Base-by-base conservation (phyloP, 129 eudicot species). In the Pseudognaphalium luteoalbum region DNA sequence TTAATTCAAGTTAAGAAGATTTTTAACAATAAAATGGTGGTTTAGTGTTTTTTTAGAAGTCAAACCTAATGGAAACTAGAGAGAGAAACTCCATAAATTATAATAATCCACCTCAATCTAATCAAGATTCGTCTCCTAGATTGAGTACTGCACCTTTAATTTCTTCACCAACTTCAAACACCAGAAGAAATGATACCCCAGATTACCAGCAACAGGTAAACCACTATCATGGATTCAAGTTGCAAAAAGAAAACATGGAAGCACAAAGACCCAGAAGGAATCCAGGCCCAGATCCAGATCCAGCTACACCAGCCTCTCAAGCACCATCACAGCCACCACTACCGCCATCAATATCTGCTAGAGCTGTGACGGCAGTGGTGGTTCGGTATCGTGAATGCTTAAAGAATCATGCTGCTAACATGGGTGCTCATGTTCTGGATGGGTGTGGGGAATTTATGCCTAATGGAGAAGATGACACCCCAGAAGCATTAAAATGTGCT, bases 401-500 rank as follows among this genome's bases (percentile, higher is more conserved):
- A 19, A 92, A 83, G 72, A 92, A 92, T 60, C 94, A 92, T 70
- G 93, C 94, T 7, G 96, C 91, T 6, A 86, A 75, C 81, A 81
- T 76, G 78, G 98, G 96, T 1, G 78, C 86, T 15, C 90, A 89
- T 67, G 90, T 88, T 2, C 71, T 90, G 0, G 98, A 92, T 68
- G 98, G 98, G 11, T 92, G 98, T 59, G 96, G 98, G 28, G 98
- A 92, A 41, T 92, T 92, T 84, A 92, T 92, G 98, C 94, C 96
- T 6, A 47, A 81, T 20, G 98, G 96, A 66, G 94, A 83, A 20
- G 93, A 82, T 68, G 85, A 83, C 71, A 86, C 91, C 29, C 81
- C 81, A n/a, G 90, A 88, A 76, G 83, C 86, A 28, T 51, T 92
- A 4, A 83, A 83, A 58, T 92, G 98, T 34, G 98, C 96, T 5